Evolutionary conservation across 306 rosid genomes (phyloP), one percentile per base, ranked within the genome.

Genomic region (Coriaria nepalensis): DNA sequence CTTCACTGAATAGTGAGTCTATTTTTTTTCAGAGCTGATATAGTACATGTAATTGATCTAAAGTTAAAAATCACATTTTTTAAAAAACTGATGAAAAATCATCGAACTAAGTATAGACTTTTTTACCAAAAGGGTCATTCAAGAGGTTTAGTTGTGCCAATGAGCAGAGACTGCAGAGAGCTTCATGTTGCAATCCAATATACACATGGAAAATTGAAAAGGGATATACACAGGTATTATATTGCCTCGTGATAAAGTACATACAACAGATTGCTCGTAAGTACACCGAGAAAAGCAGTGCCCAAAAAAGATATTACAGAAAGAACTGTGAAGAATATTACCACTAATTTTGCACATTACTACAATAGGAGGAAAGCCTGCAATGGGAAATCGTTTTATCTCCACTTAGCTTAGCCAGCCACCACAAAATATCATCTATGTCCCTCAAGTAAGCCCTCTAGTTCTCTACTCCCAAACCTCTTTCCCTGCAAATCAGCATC

Each of bases 381-480:
- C 56, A 44, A 4, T 37, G 50, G 65, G 67, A 72, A 70, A 67
- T 13, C 49, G 5, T 29, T 20, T 36, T 40, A 48, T 15, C 29
- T 20, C 29, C 29, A 20, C 29, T 20, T 20, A 20, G 29, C 41
- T 52, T 61, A 49, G 52, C 68, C 39, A 48, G 46, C 20, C 60
- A 73, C 44, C 61, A 33, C 53, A 59, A 55, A 43, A 44, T 53
- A 74, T 77, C 83, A 84, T 66, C 93, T 77, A 9, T 49, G 82
- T 35, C 85, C 78, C 15, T 75, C 92, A 43, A 71, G 64, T 62
- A 79, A 70, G 20, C 68, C 79, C 80, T 79, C 94, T 59, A 71
- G 65, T 61, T 79, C 95, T 58, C 84, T 69, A 62, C 64, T 75
- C 64, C 87, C 87, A 50, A 81, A 85, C 68, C 76, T 64, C 71